Percentiles rank a stretch among this genome's conserved stretches.
Conservation (phyloP, 2,329 filamentous ascomycete genomes). For the Eurotiales sp. region DNA sequence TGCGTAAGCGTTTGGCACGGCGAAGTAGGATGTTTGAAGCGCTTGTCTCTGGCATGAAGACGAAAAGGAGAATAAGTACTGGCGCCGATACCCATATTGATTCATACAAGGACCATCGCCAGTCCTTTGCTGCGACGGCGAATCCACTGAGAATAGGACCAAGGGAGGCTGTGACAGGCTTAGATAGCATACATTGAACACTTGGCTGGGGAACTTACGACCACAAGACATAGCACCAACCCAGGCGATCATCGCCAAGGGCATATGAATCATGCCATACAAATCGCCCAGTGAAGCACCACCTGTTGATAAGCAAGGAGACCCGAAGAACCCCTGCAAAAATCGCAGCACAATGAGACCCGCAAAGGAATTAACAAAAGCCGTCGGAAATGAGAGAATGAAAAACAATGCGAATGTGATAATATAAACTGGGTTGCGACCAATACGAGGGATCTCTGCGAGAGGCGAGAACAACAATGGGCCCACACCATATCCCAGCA, state of each 20-base stretch:
- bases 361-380: constrained; percentile 59
- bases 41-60: constrained; percentile 63
- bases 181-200: constrained; percentile 45
- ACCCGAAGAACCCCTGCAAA: constrained; percentile 64
- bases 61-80: constrained; percentile 57
- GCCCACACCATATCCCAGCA: constrained; percentile 52
- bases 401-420: constrained; percentile 66
- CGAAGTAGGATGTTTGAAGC: constrained; percentile 59
- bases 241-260: background rate
- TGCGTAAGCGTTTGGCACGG: constrained; percentile 60
- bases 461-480: constrained; percentile 65
- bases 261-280: constrained; percentile 1
- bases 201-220: background rate
- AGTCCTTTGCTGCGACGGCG: constrained; percentile 49
- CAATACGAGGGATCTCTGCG: constrained; percentile 63
- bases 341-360: constrained; percentile 63
- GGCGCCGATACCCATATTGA: constrained; percentile 61
- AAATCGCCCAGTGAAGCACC: constrained; percentile 46
- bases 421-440: constrained; percentile 65
- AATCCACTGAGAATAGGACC: constrained; percentile 62
- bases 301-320: constrained; percentile 60
- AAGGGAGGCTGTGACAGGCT: constrained; percentile 51
- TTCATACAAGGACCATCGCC: constrained; percentile 57
- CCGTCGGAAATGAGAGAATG: constrained; percentile 62
- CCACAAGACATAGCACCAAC: background rate